Conservation (phyloP, 2,329 filamentous ascomycete genomes). For the Leptographium lundbergii region DNA sequence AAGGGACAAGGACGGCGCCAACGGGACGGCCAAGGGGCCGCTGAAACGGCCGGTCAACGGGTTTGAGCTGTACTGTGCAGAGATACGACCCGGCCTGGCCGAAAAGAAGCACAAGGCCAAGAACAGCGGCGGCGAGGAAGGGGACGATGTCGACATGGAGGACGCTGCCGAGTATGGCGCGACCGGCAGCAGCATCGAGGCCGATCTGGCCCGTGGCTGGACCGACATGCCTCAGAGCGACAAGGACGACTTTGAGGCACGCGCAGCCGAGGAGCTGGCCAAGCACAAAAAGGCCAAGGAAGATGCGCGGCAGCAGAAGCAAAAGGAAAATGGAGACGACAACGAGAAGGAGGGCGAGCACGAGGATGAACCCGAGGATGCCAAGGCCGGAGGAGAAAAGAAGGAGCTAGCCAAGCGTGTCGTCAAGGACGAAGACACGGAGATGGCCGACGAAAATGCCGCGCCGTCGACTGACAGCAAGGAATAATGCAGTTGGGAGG, state of each 20-base stretch:
- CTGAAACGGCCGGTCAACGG: slow-evolving; percentile 28
- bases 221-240: slow-evolving; percentile 36
- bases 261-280: slow-evolving; percentile 25
- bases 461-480: slow-evolving; percentile 12
- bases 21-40: background rate
- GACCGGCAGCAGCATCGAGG: slow-evolving; percentile 29
- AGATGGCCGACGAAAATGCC: slow-evolving; percentile 28
- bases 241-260: slow-evolving; percentile 35
- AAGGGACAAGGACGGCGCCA: slow-evolving; percentile 16
- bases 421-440: slow-evolving; percentile 33
- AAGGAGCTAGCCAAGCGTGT: background rate
- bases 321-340: slow-evolving; percentile 5
- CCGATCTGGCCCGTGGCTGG: slow-evolving; percentile 42
- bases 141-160: slow-evolving; percentile 26
- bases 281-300: slow-evolving; percentile 32
- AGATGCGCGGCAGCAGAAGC: slow-evolving; percentile 7
- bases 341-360: slow-evolving; percentile 2
- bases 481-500: slow-evolving; percentile 4
- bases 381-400: background rate
- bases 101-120: slow-evolving; percentile 18
- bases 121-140: slow-evolving; percentile 17
- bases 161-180: slow-evolving; percentile 6
- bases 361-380: background rate
- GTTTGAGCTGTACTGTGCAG: slow-evolving; percentile 43
- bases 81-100: slow-evolving; percentile 31